phyloP scores from a whole-genome alignment of 2,329 filamentous ascomycete species.

The Ceratocystis colombiana region DNA sequence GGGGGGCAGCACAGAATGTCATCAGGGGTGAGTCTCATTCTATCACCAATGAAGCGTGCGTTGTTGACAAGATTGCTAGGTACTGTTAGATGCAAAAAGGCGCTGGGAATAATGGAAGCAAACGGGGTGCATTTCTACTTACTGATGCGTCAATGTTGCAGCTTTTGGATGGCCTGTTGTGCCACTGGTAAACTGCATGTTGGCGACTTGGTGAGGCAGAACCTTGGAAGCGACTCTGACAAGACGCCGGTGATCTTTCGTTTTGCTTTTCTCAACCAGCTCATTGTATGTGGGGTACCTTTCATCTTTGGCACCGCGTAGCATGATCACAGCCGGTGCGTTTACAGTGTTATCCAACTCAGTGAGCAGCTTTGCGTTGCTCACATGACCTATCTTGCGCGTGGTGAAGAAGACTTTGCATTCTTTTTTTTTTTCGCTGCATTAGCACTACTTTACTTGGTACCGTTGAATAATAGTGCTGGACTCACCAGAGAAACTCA shows the following conservation, averaged over 20 bases:
- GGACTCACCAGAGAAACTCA: constrained; percentile 55
- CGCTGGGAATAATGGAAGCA: too few species aligned
- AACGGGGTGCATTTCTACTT: constrained; percentile 29
- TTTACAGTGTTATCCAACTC: constrained; percentile 41
- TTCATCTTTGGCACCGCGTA: constrained; percentile 46
- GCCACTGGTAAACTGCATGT: constrained; percentile 66
- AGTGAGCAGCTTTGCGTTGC: constrained; percentile 50
- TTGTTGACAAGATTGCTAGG: constrained; percentile 53
- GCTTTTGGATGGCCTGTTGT: constrained; percentile 65
- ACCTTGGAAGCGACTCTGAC: constrained; percentile 46
- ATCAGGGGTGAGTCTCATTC: constrained; percentile 56
- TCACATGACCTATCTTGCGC: constrained; percentile 54
- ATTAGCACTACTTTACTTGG: not conserved
- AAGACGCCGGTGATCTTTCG: constrained; percentile 42
- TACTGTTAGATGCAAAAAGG: not conserved
- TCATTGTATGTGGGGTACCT: constrained; percentile 51
- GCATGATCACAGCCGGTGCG: constrained; percentile 46
- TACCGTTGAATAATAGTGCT: not conserved
- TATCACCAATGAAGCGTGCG: constrained; percentile 60
- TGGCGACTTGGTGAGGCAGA: constrained; percentile 57
- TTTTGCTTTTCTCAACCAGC: constrained; percentile 44
- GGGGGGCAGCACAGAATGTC: constrained; percentile 73
- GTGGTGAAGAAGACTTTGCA: constrained; percentile 67
- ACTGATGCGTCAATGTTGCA: constrained; percentile 64
- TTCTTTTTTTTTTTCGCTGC: constrained; percentile 44